Conservation (phyloP, 192 early-diverging fungal species). For the Coemansia furcata region DNA sequence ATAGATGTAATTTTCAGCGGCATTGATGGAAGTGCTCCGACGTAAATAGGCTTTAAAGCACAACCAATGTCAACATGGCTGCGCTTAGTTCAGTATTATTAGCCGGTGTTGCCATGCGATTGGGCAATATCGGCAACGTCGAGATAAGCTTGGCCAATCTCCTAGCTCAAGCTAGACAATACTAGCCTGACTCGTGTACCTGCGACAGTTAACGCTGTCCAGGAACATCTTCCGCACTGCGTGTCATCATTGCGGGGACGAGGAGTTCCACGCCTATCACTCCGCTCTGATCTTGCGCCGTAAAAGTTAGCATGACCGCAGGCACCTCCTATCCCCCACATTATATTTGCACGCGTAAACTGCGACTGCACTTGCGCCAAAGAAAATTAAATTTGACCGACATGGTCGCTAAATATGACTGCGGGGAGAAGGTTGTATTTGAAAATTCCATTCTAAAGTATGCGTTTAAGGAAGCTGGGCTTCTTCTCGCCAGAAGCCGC, state of each 20-base stretch:
- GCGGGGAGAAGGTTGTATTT: too few species aligned
- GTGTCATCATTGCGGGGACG: neutral
- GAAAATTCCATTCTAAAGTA: neutral
- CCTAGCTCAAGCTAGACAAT: neutral
- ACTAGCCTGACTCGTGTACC: neutral
- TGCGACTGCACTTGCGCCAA: neutral
- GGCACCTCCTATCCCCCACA: neutral
- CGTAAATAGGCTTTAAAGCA: neutral
- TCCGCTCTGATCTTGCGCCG: neutral
- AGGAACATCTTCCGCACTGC: neutral
- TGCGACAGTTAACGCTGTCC: neutral
- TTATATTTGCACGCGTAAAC: neutral
- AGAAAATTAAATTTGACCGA: too few species aligned
- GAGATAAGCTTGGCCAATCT: neutral
- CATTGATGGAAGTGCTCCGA: neutral
- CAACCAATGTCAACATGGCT: neutral
- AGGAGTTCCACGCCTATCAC: neutral
- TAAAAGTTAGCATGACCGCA: neutral
- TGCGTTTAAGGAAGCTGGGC: slow-evolving; percentile 31
- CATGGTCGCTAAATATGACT: too few species aligned
- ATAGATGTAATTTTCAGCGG: neutral
- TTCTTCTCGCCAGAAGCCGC: slow-evolving; percentile 20
- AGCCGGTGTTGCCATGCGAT: neutral
- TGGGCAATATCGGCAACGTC: neutral
- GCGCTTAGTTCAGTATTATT: neutral